These are phyloP conservation scores for Aurifilum marmelostoma DNA, from an alignment of 2,329 filamentous ascomycete species.

Conservation along the genomic window DNA sequence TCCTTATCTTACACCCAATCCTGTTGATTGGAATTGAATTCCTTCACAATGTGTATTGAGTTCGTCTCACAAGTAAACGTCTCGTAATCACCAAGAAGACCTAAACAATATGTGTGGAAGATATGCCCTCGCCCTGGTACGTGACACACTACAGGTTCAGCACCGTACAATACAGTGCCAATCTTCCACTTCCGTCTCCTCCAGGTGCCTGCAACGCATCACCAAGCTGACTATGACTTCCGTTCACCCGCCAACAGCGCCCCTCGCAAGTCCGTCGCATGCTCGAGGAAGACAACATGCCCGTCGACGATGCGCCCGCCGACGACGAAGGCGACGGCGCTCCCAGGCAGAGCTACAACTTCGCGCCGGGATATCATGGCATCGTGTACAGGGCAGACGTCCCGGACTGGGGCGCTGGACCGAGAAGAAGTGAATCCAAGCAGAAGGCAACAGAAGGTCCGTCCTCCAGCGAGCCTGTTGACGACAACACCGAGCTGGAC, in stretches of 20 bases:
- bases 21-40: no score
- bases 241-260: slow-evolving; percentile 60
- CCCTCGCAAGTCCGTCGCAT: slow-evolving; percentile 75
- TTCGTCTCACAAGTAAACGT: no score
- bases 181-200: slow-evolving; percentile 13
- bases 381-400: slow-evolving; percentile 82
- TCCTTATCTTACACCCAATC: no score
- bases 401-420: slow-evolving; percentile 61
- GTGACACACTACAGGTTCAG: no score
- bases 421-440: slow-evolving; percentile 35
- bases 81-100: slow-evolving; percentile 1
- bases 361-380: slow-evolving; percentile 85
- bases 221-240: not conserved
- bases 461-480: slow-evolving; percentile 29
- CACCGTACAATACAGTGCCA: not conserved
- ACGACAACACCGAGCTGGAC: slow-evolving; percentile 20
- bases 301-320: slow-evolving; percentile 69
- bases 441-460: slow-evolving; percentile 31
- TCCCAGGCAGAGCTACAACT: slow-evolving; percentile 82
- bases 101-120: slow-evolving; percentile 40
- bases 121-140: slow-evolving; percentile 44
- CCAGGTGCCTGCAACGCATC: not conserved
- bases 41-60: not conserved
- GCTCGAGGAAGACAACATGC: slow-evolving; percentile 75
- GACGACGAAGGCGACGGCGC: slow-evolving; percentile 68